Evolutionary conservation across 306 rosid genomes (phyloP).

Genomic region (Sindora glabra): DNA sequence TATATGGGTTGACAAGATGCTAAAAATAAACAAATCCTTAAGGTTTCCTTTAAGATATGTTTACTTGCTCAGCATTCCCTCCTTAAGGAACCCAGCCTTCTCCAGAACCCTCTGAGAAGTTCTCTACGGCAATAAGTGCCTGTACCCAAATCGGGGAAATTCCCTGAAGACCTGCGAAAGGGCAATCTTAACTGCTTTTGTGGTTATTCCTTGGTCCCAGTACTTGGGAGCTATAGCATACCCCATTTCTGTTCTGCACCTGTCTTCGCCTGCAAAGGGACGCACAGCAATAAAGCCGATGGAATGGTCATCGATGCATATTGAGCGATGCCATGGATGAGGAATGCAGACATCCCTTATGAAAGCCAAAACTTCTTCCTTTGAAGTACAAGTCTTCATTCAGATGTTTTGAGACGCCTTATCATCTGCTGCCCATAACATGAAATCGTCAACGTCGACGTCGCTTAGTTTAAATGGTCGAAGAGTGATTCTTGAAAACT

Average conservation of each 20-base stretch:
- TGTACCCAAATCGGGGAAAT: conserved; percentile 41
- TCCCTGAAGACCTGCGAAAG: conserved; percentile 38
- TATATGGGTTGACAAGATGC: conserved; percentile 35
- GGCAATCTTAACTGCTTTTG: conserved; percentile 33
- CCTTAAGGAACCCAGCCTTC: conserved; percentile 50
- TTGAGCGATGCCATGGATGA: conserved; percentile 53
- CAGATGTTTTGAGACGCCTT: conserved; percentile 21
- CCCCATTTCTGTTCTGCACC: conserved; percentile 46
- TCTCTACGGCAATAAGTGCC: conserved; percentile 23
- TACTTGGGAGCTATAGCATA: conserved; percentile 26
- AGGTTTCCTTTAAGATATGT: conserved; percentile 25
- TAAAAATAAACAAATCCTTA: conserved; percentile 29
- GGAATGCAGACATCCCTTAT: conserved; percentile 54
- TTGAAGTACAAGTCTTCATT: conserved; percentile 29
- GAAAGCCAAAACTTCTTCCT: conserved; percentile 44
- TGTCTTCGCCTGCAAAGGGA: conserved; percentile 32
- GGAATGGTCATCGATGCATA: conserved; percentile 41
- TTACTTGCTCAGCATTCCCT: conserved; percentile 53
- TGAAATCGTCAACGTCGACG: conserved; percentile 46
- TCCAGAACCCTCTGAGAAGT: conserved; percentile 66
- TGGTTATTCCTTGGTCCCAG: conserved; percentile 58
- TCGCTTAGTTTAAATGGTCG: conserved; percentile 46
- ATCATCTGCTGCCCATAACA: conserved; percentile 56
- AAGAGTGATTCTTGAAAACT: conserved; percentile 23
- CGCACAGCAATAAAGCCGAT: conserved; percentile 33